Percentiles rank a stretch among this genome's conserved stretches.
phyloP scores from a whole-genome alignment of 371 early-diverging fungal genomes.

The Mucor piriformis region DNA sequence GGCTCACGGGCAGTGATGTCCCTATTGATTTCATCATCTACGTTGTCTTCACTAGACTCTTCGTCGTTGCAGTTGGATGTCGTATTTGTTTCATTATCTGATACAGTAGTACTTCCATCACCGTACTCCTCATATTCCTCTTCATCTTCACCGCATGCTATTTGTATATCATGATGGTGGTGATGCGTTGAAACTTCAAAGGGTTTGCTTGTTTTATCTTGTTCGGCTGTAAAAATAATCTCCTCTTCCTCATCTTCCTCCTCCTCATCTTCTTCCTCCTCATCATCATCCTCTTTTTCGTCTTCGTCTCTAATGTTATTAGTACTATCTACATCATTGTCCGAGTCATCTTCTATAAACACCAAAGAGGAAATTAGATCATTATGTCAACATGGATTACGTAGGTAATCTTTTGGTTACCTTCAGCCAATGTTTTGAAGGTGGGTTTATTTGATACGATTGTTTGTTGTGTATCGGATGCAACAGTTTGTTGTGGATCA shows the following conservation, averaged over 20 bases:
- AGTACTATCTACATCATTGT: constrained; percentile 4
- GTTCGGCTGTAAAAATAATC: constrained; percentile 44
- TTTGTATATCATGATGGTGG: neutral
- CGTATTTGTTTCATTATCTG: constrained; percentile 32
- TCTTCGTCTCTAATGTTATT: constrained; percentile 15
- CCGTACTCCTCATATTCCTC: constrained; percentile 28
- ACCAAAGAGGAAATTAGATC: neutral
- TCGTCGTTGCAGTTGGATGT: constrained; percentile 33
- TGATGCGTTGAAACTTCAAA: constrained; percentile 39
- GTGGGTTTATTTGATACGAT: neutral
- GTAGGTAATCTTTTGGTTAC: no score
- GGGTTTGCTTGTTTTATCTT: constrained; percentile 32
- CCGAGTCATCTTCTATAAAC: constrained; percentile 4
- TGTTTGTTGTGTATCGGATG: neutral
- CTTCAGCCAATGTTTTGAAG: constrained; percentile 9
- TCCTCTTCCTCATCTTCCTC: constrained; percentile 46
- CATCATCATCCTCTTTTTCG: constrained; percentile 28
- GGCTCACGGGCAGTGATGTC: constrained; percentile 37
- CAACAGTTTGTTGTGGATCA: neutral
- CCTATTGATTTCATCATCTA: constrained; percentile 42
- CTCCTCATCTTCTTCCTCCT: constrained; percentile 35
- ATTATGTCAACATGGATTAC: no score
- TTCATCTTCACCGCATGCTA: neutral
- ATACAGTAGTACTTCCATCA: constrained; percentile 27
- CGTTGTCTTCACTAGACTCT: constrained; percentile 42